Evolutionary conservation across 352 stramenopile species (phyloP).

Genomic region (Blastocystis sp.): DNA sequence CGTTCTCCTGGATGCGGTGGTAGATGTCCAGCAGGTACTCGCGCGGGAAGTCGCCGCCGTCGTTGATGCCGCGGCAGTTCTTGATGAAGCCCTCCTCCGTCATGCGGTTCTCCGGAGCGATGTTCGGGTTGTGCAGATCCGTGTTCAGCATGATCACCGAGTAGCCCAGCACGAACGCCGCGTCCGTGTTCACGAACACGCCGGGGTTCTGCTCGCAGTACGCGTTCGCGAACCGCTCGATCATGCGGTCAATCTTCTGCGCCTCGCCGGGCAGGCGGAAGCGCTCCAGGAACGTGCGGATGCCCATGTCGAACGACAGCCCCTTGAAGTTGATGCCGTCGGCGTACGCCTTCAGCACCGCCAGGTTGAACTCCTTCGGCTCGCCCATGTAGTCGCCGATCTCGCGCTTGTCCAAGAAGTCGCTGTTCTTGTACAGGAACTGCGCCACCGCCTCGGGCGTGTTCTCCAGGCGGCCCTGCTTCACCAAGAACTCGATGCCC

Average conservation of each 20-base stretch:
- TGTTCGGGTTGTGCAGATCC: slow-evolving; percentile 98
- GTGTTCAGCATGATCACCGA: slow-evolving; percentile 91
- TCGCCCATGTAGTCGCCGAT: slow-evolving; percentile 95
- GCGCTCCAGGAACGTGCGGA: slow-evolving; percentile 91
- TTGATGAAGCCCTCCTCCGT: slow-evolving; percentile 90
- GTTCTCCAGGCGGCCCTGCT: slow-evolving; percentile 85
- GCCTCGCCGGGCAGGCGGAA: slow-evolving; percentile 97
- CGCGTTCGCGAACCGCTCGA: slow-evolving; percentile 97
- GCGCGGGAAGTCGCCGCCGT: slow-evolving; percentile 87
- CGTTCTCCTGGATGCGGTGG: slow-evolving; percentile 88
- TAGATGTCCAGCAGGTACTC: slow-evolving; percentile 90
- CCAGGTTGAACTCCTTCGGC: slow-evolving; percentile 83
- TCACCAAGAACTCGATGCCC: slow-evolving; percentile 85
- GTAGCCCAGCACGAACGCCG: slow-evolving; percentile 95
- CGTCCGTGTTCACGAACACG: slow-evolving; percentile 90
- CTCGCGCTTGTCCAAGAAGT: slow-evolving; percentile 91
- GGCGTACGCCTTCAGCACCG: slow-evolving; percentile 91
- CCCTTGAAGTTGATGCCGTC: slow-evolving; percentile 90
- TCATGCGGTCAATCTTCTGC: slow-evolving; percentile 99
- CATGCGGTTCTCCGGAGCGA: slow-evolving; percentile 93
- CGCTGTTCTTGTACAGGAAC: slow-evolving; percentile 87
- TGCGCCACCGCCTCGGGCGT: slow-evolving; percentile 86
- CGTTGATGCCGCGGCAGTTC: slow-evolving; percentile 94
- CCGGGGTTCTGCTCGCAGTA: slow-evolving; percentile 82
- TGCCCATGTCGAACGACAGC: slow-evolving; percentile 89